These are phyloP conservation scores for Solanum tarijense DNA, from an alignment of 257 asterid species.

Conservation along the genomic window DNA sequence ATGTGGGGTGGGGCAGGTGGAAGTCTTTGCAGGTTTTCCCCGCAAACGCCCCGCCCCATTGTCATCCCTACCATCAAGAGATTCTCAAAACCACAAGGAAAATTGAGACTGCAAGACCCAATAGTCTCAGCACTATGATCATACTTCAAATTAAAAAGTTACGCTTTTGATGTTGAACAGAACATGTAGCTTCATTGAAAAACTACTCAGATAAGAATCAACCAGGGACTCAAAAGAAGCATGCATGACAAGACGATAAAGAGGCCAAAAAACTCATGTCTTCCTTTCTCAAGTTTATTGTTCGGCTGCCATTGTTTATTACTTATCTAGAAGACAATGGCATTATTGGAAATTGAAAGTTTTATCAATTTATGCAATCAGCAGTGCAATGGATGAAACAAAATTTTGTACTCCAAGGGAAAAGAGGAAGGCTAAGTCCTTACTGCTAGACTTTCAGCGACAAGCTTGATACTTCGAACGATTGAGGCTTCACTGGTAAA, in stretches of 20 bases:
- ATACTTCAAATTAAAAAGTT: neutral
- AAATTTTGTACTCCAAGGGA: neutral
- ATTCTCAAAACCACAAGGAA: neutral
- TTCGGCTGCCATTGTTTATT: neutral
- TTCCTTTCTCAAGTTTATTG: neutral
- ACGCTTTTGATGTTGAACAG: neutral
- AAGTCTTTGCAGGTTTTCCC: neutral
- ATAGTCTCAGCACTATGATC: neutral
- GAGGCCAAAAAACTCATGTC: neutral
- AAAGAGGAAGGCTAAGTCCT: conserved; percentile 13
- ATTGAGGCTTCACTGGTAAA: conserved; percentile 51
- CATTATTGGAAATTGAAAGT: neutral
- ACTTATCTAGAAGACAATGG: neutral
- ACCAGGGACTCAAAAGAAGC: neutral
- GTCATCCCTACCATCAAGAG: neutral
- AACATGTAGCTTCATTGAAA: neutral
- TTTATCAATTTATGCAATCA: neutral
- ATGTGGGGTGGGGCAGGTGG: neutral
- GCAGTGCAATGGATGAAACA: neutral
- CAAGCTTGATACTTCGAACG: conserved; percentile 61
- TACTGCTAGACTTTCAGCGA: conserved; percentile 92
- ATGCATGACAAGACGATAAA: neutral
- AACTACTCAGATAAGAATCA: neutral
- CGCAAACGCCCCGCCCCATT: neutral
- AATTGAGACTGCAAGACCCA: neutral